Conservation (phyloP, 2,329 filamentous ascomycete genomes). For the Lecanosticta acicola region DNA sequence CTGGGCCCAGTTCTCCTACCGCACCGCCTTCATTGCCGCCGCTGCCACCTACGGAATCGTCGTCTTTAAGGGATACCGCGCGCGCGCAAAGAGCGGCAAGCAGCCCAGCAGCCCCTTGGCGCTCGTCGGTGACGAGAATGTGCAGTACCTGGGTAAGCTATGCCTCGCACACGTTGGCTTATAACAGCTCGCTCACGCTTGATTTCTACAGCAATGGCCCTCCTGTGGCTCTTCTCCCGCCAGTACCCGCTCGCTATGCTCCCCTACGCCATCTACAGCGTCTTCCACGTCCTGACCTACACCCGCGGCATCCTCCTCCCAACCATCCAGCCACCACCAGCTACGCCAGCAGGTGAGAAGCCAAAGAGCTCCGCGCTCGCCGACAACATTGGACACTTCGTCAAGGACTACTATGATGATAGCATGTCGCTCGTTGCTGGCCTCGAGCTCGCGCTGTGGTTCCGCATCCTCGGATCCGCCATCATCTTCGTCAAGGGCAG, state of each 20-base stretch:
- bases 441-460: conserved; percentile 83
- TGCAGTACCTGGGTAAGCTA: conserved; percentile 85
- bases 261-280: conserved; percentile 91
- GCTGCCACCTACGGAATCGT: conserved; percentile 95
- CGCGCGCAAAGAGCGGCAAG: conserved; percentile 69
- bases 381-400: conserved; percentile 82
- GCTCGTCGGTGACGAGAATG: conserved; percentile 83
- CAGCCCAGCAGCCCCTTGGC: conserved; percentile 56
- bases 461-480: conserved; percentile 73
- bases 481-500: conserved; percentile 84
- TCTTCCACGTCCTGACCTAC: conserved; percentile 98
- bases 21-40: conserved; percentile 81
- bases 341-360: conserved; percentile 51
- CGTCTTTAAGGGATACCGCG: conserved; percentile 94
- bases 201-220: conserved; percentile 65
- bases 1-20: conserved; percentile 79
- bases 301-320: conserved; percentile 89
- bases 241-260: conserved; percentile 87
- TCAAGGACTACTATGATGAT: conserved; percentile 95
- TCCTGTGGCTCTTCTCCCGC: conserved; percentile 88
- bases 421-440: conserved; percentile 90
- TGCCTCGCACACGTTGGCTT: neutral
- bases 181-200: neutral
- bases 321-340: conserved; percentile 64
- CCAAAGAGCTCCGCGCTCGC: conserved; percentile 59